Evolutionary conservation across 306 rosid species (phyloP).

Genomic region (Fragaria iinumae): DNA sequence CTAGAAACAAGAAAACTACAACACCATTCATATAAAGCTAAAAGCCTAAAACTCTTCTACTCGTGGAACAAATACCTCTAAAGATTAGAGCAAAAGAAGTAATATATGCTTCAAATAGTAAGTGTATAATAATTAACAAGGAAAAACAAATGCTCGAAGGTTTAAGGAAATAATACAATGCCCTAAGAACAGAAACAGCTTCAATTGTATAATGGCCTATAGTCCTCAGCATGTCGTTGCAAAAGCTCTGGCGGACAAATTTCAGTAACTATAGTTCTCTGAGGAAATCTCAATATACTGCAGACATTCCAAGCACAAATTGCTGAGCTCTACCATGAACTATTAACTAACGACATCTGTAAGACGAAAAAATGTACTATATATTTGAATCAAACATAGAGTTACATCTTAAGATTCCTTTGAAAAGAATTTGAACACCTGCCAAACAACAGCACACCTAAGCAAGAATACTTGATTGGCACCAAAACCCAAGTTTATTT

Average conservation of each 20-base stretch:
- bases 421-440: conserved; percentile 26
- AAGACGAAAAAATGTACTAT: conserved; percentile 26
- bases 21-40: background rate
- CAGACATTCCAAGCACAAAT: conserved; percentile 29
- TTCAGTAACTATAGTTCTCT: conserved; percentile 24
- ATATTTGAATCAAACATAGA: conserved; percentile 33
- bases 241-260: conserved; percentile 31
- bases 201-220: conserved; percentile 30
- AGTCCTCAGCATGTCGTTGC: conserved; percentile 31
- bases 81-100: background rate
- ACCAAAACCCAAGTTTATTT: conserved; percentile 21
- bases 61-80: background rate
- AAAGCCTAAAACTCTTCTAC: background rate
- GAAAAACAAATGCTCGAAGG: background rate
- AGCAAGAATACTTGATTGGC: conserved; percentile 29
- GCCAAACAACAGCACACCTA: conserved; percentile 30
- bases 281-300: conserved; percentile 19
- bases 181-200: conserved; percentile 12
- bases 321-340: conserved; percentile 27
- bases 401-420: conserved; percentile 28
- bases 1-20: background rate
- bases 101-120: background rate
- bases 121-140: background rate
- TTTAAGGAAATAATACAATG: background rate
- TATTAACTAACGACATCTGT: conserved; percentile 28